Conservation (phyloP, 306 rosid species). For the Pachyrhizus erosus region DNA sequence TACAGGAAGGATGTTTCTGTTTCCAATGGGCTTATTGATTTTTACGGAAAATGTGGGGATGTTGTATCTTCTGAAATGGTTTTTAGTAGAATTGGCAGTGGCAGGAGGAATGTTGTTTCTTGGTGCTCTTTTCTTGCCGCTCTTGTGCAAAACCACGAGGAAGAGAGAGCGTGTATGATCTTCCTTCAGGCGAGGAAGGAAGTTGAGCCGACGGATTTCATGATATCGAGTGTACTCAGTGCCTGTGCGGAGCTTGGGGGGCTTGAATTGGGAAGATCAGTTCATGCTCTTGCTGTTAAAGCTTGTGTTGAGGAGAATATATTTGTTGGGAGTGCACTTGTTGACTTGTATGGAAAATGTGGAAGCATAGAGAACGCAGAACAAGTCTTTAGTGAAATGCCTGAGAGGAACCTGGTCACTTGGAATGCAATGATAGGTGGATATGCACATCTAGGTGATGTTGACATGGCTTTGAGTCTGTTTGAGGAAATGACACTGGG, state of each 20-base stretch:
- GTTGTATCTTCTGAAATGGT: slow-evolving; percentile 61
- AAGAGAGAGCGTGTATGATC: slow-evolving; percentile 77
- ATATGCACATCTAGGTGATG: slow-evolving; percentile 77
- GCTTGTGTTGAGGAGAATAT: slow-evolving; percentile 73
- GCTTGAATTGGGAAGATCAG: slow-evolving; percentile 76
- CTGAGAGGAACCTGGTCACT: slow-evolving; percentile 65
- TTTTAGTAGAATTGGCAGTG: slow-evolving; percentile 52
- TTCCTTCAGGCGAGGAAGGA: slow-evolving; percentile 65
- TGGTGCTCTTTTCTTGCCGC: slow-evolving; percentile 86
- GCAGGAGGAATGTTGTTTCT: slow-evolving; percentile 62
- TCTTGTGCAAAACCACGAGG: slow-evolving; percentile 67
- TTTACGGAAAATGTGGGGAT: slow-evolving; percentile 82
- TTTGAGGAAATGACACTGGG: slow-evolving; percentile 64
- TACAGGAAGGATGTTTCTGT: slow-evolving; percentile 61
- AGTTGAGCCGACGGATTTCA: slow-evolving; percentile 72
- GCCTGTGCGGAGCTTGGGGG: slow-evolving; percentile 85
- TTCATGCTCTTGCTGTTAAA: slow-evolving; percentile 77
- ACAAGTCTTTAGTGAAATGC: slow-evolving; percentile 63
- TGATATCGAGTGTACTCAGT: slow-evolving; percentile 76
- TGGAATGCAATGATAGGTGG: slow-evolving; percentile 86
- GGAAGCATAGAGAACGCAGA: slow-evolving; percentile 72
- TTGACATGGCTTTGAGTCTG: slow-evolving; percentile 66
- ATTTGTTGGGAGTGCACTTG: slow-evolving; percentile 84
- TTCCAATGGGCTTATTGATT: slow-evolving; percentile 78
- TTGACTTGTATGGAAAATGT: slow-evolving; percentile 93